A percentile compares a stretch with the other conserved stretches of the same genome.
Conservation (phyloP, 768 basidiomycete genomes). For the Kwoniella newhampshirensis region DNA sequence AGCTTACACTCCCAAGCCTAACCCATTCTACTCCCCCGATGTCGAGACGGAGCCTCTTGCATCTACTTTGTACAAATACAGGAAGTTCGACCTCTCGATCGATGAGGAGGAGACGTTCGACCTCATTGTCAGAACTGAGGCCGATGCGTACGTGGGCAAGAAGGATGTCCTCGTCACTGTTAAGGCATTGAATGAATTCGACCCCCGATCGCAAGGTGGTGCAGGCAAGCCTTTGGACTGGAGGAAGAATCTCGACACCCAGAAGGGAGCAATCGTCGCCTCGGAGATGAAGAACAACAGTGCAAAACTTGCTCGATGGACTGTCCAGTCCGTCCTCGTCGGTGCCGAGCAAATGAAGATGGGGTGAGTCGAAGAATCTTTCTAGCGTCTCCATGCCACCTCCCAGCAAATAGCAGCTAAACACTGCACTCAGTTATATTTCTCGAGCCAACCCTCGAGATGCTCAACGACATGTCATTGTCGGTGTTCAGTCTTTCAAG, state of each 20-base stretch:
- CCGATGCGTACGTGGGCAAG: conserved; percentile 74
- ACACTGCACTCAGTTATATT: conserved; percentile 68
- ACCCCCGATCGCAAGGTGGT: conserved; percentile 71
- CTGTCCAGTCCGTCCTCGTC: conserved; percentile 89
- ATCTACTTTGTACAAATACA: conserved; percentile 93
- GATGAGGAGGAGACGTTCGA: conserved; percentile 77
- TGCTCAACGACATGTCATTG: conserved; percentile 89
- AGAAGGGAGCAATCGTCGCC: conserved; percentile 95
- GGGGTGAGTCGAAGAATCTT: conserved; percentile 63
- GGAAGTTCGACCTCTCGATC: conserved; percentile 87
- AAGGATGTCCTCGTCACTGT: conserved; percentile 78
- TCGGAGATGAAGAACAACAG: conserved; percentile 99
- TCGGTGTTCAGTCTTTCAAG: conserved; percentile 91
- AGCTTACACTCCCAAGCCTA: conserved; percentile 77
- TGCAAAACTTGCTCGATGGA: conserved; percentile 95
- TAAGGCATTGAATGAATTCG: conserved; percentile 95
- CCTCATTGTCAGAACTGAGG: conserved; percentile 91
- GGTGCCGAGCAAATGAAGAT: conserved; percentile 97
- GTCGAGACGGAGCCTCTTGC: conserved; percentile 95
- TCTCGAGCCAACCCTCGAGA: conserved; percentile 92
- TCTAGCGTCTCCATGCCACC: background rate
- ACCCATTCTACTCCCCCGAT: conserved; percentile 84
- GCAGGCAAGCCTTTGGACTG: conserved; percentile 97
- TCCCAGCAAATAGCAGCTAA: conserved; percentile 1
- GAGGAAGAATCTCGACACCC: conserved; percentile 93